phyloP scores from a whole-genome alignment of 331 rosid species.

The Phaseolus coccineus region DNA sequence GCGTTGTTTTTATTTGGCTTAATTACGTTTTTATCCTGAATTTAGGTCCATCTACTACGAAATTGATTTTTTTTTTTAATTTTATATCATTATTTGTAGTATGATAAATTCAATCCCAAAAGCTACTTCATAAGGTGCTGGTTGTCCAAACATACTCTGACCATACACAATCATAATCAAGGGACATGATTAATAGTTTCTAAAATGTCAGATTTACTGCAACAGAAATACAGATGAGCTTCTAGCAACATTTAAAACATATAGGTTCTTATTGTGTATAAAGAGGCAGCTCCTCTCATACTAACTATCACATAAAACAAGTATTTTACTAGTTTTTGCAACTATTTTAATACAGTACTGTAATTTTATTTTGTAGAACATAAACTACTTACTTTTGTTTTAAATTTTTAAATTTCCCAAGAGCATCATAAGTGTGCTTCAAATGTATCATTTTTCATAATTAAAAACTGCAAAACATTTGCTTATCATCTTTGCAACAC shows the following conservation, averaged over 20 bases:
- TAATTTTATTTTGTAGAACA: neutral
- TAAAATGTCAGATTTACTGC: neutral
- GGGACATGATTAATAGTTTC: neutral
- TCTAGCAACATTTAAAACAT: constrained; percentile 18
- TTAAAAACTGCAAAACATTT: constrained; percentile 50
- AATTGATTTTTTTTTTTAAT: no score
- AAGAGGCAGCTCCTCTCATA: neutral
- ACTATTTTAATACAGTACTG: neutral
- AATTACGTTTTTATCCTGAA: no score
- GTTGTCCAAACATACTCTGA: neutral
- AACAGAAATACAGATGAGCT: constrained; percentile 28
- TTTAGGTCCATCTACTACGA: no score
- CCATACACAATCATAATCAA: neutral
- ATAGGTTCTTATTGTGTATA: constrained; percentile 7
- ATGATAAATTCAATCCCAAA: no score
- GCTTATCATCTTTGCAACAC: constrained; percentile 91
- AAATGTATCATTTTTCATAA: constrained; percentile 13
- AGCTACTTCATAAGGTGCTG: neutral
- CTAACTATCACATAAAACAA: neutral
- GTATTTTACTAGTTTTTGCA: no score
- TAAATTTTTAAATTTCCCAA: neutral
- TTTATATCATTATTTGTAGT: no score
- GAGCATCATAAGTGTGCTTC: constrained; percentile 8
- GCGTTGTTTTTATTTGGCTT: no score
- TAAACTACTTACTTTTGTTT: neutral